These are phyloP conservation scores for Alternaria novae-zelandiae DNA, from an alignment of 2,329 filamentous ascomycete genomes.

Conservation along the genomic window DNA sequence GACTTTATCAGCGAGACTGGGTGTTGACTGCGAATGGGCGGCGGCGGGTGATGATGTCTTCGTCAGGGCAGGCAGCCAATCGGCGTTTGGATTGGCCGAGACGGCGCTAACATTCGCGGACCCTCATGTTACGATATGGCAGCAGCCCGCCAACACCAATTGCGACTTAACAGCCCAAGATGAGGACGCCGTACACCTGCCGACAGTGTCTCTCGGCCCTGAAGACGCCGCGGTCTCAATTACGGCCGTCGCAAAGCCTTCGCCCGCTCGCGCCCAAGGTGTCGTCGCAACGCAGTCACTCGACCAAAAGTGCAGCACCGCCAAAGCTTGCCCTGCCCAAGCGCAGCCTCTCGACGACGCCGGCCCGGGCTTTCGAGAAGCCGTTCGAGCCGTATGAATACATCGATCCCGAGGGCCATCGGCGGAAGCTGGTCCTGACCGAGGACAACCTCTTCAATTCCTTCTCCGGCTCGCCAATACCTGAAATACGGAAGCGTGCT, in stretches of 20 bases:
- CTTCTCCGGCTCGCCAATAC: constrained; percentile 86
- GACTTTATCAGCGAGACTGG: no score
- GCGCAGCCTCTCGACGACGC: constrained; percentile 41
- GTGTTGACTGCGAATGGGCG: background rate
- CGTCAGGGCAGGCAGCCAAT: background rate
- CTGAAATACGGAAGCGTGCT: constrained; percentile 84
- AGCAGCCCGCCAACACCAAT: constrained; percentile 7
- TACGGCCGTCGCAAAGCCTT: constrained; percentile 30
- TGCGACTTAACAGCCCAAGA: constrained; percentile 29
- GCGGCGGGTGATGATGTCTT: background rate
- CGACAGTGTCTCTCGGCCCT: constrained; percentile 48
- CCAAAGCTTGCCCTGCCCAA: constrained; percentile 32
- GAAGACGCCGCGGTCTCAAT: constrained; percentile 36
- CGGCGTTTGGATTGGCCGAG: constrained; percentile 20
- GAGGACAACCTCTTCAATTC: constrained; percentile 91
- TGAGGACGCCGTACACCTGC: constrained; percentile 51
- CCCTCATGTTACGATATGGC: constrained; percentile 19
- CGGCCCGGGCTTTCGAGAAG: constrained; percentile 33
- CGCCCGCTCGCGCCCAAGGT: constrained; percentile 33
- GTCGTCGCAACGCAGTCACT: constrained; percentile 37
- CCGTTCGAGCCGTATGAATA: constrained; percentile 46
- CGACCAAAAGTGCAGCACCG: constrained; percentile 39
- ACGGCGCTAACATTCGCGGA: constrained; percentile 18
- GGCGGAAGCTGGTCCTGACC: constrained; percentile 58
- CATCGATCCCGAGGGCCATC: constrained; percentile 43